phyloP scores from a whole-genome alignment of 2,329 filamentous ascomycete species.

The Diaporthe helianthi region DNA sequence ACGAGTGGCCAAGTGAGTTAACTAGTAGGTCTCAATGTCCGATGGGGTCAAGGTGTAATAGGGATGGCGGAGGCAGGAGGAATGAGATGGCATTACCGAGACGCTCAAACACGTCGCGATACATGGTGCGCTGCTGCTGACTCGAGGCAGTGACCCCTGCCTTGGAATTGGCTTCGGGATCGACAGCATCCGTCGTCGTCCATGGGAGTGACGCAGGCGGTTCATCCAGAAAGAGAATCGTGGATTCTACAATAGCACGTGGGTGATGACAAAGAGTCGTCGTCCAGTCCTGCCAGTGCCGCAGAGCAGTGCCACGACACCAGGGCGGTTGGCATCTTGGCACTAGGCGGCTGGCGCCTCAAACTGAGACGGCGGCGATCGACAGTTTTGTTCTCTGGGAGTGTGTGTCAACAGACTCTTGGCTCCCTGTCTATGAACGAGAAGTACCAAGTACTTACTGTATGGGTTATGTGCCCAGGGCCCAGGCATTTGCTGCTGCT shows the following conservation, averaged over 20 bases:
- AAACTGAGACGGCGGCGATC: conserved; percentile 16
- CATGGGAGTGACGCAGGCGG: not conserved
- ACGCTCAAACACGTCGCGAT: conserved; percentile 6
- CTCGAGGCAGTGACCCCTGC: conserved; percentile 7
- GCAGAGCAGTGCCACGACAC: not conserved
- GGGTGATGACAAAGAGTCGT: conserved; percentile 16
- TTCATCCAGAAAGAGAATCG: not conserved
- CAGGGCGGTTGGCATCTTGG: conserved; percentile 9
- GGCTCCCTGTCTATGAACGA: conserved; percentile 15
- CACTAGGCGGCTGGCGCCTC: not conserved
- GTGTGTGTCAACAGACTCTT: not conserved
- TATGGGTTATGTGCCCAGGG: too few relatives aligned
- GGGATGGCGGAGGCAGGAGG: not conserved
- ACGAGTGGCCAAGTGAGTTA: not conserved
- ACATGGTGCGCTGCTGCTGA: not conserved
- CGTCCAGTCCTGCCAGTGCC: conserved; percentile 6
- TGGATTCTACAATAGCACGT: not conserved
- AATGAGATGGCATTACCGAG: not conserved
- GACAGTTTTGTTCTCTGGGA: not conserved
- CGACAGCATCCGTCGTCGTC: conserved; percentile 7
- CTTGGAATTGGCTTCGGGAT: conserved; percentile 15
- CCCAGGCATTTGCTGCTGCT: not conserved
- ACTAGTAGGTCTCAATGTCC: not conserved
- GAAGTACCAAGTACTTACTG: not conserved
- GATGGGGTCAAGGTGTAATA: too few relatives aligned